A percentile compares a stretch with the other conserved stretches of the same genome.
phyloP scores from a whole-genome alignment of 2,329 filamentous ascomycete species.

The Exophiala oligosperma region DNA sequence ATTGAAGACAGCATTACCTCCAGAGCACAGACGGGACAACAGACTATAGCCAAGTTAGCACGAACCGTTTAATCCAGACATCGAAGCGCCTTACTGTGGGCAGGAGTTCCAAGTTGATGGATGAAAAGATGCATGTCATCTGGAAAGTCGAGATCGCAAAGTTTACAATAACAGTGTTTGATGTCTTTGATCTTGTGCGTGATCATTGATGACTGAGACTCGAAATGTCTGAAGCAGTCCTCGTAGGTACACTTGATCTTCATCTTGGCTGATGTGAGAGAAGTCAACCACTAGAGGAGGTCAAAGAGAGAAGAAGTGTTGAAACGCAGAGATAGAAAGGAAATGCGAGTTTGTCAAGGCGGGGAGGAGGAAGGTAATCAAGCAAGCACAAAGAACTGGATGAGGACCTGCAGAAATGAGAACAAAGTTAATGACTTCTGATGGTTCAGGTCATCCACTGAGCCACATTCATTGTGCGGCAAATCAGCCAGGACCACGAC shows the following conservation, averaged over 20 bases:
- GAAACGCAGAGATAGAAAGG: too few species aligned
- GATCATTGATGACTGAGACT: constrained; percentile 47
- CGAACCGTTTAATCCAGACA: not conserved
- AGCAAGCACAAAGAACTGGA: too few species aligned
- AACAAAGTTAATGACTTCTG: too few species aligned
- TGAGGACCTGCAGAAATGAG: too few species aligned
- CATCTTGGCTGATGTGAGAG: constrained; percentile 9
- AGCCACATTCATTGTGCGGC: too few species aligned
- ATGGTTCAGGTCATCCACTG: too few species aligned
- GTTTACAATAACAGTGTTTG: constrained; percentile 42
- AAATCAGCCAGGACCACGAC: too few species aligned
- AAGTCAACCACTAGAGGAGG: too few species aligned
- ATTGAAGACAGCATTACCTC: constrained; percentile 35
- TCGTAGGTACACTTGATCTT: constrained; percentile 44
- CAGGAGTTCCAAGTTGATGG: constrained; percentile 50
- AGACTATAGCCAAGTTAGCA: constrained; percentile 32
- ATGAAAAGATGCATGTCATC: constrained; percentile 45
- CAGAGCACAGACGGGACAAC: constrained; percentile 57
- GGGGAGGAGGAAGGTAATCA: too few species aligned
- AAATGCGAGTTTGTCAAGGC: too few species aligned
- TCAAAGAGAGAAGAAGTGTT: too few species aligned
- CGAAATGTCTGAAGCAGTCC: constrained; percentile 49
- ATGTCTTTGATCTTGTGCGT: constrained; percentile 50
- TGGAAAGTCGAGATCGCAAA: constrained; percentile 48
- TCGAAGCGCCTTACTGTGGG: constrained; percentile 38